Conservation (phyloP, 768 basidiomycete species). For the Psilocybe subaeruginosa region DNA sequence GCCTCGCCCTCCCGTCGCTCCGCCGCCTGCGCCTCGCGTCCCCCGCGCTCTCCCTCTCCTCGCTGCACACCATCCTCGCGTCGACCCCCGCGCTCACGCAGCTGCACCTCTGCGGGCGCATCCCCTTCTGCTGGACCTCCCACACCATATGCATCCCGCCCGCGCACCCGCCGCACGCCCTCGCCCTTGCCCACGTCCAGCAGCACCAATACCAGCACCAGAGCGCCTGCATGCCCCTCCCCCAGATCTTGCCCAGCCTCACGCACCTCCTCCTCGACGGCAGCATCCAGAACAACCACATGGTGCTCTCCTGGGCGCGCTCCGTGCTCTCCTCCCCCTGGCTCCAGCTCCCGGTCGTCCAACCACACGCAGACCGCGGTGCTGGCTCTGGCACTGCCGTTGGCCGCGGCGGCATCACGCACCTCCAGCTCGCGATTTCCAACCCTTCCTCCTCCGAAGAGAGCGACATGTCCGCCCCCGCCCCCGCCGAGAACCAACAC, state of each 20-base stretch:
- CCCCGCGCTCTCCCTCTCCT: not conserved
- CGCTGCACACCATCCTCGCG: not conserved
- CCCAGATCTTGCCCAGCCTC: not conserved
- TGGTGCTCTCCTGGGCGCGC: not conserved
- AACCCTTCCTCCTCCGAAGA: no score
- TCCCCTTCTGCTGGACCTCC: not conserved
- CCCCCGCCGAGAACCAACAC: no score
- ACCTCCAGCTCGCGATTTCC: no score
- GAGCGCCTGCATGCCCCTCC: not conserved
- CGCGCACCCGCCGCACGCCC: no score
- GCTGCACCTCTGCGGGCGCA: not conserved
- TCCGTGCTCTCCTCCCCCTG: not conserved
- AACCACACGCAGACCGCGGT: no score
- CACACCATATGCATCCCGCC: no score
- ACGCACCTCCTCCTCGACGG: not conserved
- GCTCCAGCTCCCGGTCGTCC: not conserved
- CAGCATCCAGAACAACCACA: not conserved
- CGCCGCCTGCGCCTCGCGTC: not conserved
- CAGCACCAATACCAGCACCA: not conserved
- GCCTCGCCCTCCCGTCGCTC: not conserved
- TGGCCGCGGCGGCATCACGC: no score
- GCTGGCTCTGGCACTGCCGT: no score
- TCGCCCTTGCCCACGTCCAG: no score
- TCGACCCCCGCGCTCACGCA: not conserved
- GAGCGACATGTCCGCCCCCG: no score